A percentile compares a stretch with the other conserved stretches of the same genome.
Evolutionary conservation across 345 rosid species (phyloP).

Genomic region (Geranium rotundifolium): DNA sequence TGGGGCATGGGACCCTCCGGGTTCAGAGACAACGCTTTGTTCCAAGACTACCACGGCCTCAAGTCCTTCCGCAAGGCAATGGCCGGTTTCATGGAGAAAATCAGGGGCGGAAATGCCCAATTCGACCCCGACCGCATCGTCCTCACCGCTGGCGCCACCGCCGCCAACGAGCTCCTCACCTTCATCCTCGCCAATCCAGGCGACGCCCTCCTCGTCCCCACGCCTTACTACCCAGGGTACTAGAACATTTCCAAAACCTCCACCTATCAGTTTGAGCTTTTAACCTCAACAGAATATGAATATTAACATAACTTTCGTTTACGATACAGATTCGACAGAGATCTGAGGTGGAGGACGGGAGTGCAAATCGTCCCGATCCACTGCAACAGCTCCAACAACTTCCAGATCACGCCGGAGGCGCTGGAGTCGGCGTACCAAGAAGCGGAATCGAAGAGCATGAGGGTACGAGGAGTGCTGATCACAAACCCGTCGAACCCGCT

Average conservation of each 20-base stretch:
- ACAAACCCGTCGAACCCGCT: conserved; percentile 87
- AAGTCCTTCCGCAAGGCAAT: conserved; percentile 39
- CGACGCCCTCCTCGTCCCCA: conserved; percentile 83
- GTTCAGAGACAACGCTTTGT: conserved; percentile 55
- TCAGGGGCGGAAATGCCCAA: conserved; percentile 48
- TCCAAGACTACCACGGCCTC: conserved; percentile 88
- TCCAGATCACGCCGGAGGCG: conserved; percentile 55
- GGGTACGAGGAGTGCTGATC: conserved; percentile 68
- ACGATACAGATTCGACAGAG: conserved; percentile 70
- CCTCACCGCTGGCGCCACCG: conserved; percentile 96
- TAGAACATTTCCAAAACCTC: too few species aligned
- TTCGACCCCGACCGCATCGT: conserved; percentile 81
- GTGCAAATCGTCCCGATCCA: conserved; percentile 57
- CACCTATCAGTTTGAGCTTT: too few species aligned
- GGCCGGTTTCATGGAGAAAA: conserved; percentile 77
- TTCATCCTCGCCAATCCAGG: conserved; percentile 86
- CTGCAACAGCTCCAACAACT: conserved; percentile 52
- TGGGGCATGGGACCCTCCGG: conserved; percentile 27
- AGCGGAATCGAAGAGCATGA: conserved; percentile 38
- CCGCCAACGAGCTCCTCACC: conserved; percentile 74
- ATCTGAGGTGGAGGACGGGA: conserved; percentile 93
- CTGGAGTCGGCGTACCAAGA: conserved; percentile 54
- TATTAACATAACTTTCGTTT: too few species aligned
- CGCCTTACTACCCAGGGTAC: conserved; percentile 99
- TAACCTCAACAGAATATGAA: too few species aligned